phyloP scores from a whole-genome alignment of 1,284 basidiomycete species.

The Puccinia horiana region DNA sequence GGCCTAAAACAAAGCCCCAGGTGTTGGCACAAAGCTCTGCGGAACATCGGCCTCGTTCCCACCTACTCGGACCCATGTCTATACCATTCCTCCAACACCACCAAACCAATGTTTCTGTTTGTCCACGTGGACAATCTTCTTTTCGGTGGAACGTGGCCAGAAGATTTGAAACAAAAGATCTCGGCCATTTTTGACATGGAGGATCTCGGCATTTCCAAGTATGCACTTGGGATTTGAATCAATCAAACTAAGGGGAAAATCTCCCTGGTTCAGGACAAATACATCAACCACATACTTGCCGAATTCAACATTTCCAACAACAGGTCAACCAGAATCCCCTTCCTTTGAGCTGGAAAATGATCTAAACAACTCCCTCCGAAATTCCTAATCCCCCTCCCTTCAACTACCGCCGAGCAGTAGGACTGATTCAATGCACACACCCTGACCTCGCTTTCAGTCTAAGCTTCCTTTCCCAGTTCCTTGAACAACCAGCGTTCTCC shows the following conservation, averaged over 20 bases:
- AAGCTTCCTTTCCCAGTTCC: no score
- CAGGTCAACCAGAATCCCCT: neutral
- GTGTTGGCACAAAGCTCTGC: neutral
- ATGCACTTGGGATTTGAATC: neutral
- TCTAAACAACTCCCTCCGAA: neutral
- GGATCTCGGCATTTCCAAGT: neutral
- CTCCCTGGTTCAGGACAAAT: neutral
- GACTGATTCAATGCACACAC: no score
- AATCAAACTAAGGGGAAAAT: neutral
- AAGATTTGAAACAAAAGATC: constrained; percentile 20
- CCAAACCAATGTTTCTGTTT: neutral
- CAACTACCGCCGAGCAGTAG: neutral
- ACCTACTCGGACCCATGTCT: neutral
- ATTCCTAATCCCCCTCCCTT: neutral
- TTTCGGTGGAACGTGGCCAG: neutral
- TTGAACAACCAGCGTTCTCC: no score
- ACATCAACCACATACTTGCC: neutral
- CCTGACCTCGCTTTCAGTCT: no score
- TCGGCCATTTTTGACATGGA: constrained; percentile 15
- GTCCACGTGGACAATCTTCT: neutral
- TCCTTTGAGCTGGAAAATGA: neutral
- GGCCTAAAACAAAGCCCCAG: neutral
- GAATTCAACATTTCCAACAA: neutral
- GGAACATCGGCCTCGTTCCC: neutral
- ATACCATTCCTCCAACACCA: neutral